Evolutionary conservation across 1,284 basidiomycete genomes (phyloP), one percentile per base, ranked within the genome.

Genomic region (Papiliotrema flavescens): DNA sequence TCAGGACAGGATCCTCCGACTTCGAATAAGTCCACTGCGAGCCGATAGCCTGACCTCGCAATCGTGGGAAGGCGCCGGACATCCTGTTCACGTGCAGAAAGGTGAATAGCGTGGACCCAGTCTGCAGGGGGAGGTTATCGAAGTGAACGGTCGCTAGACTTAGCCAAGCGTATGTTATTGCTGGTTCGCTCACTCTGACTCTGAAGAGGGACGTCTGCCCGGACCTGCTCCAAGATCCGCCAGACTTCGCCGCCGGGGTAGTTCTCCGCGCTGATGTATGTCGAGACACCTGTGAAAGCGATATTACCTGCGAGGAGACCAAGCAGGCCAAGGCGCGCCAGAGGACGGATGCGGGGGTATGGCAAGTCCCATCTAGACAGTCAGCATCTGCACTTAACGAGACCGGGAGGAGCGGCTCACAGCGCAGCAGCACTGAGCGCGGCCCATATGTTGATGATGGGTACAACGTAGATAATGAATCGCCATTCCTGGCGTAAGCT

Each of bases 221-320:
- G 28, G 28, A 32, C 11, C 11, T 11, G 28, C 28, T 95, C 88
- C 60, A 95, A 83, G 0, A 71, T 64, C 3, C 70, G 67, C 49
- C 96, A 78, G 0, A 92, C 89, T 6, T 81, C 74, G 0, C 95
- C 95, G 2, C 95, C 95, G 0, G 95, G 93, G 68, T 98, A 98
- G 75, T 98, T 98, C 51, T 73, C 71, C 40, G 81, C 79, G 3
- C 89, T 90, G 0, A 87, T 79, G 36, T 75, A 74, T 0, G 84
- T 82, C 3, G 83, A 78, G 19, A 87, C 61, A 13, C 73, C 56
- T 0, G 87, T 88, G 8, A 79, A 69, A 0, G 77, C 47, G 2
- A 82, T 52, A 61, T 90, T 90, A 15, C 61, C 20, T 40, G 71
- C 64, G 0, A 76, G 56, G 2, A 90, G 59, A 8, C 78, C 80